These are phyloP conservation scores for Taiozyma onychis DNA, from an alignment of 1,139 yeast species.

Conservation along the genomic window DNA sequence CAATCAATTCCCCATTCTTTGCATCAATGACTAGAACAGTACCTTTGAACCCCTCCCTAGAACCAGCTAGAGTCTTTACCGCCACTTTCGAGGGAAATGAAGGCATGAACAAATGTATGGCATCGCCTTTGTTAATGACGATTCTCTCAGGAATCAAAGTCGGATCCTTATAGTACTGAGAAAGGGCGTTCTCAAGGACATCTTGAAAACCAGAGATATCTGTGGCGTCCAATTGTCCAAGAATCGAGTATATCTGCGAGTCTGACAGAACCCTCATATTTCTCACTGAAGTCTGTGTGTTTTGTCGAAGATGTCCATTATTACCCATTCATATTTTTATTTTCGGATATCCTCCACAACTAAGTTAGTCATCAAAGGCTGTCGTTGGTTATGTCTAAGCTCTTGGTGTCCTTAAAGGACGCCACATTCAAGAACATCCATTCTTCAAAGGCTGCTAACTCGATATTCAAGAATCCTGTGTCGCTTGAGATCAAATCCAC, in stretches of 20 bases:
- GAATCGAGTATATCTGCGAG: conserved; percentile 15
- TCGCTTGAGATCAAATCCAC: conserved; percentile 26
- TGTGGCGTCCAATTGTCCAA: conserved; percentile 11
- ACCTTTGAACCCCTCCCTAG: conserved; percentile 46
- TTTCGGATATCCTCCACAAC: no score
- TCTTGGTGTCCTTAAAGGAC: conserved; percentile 13
- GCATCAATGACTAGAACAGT: conserved; percentile 45
- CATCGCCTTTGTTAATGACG: conserved; percentile 29
- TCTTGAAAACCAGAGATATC: conserved; percentile 23
- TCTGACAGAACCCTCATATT: conserved; percentile 21
- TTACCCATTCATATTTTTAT: no score
- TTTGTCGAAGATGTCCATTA: no score
- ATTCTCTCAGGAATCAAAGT: conserved; percentile 33
- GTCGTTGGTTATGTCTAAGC: conserved; percentile 2
- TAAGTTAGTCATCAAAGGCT: background rate
- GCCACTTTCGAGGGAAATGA: conserved; percentile 39
- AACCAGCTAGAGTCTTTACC: conserved; percentile 44
- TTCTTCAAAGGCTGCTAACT: conserved; percentile 2
- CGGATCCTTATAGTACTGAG: conserved; percentile 26
- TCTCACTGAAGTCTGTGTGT: background rate
- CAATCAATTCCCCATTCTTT: conserved; percentile 43
- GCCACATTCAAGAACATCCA: conserved; percentile 15
- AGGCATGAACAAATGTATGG: conserved; percentile 62
- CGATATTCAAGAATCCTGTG: conserved; percentile 18
- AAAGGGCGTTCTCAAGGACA: conserved; percentile 22